Base-by-base conservation (phyloP, 176 grass and related monocot species). In the Canna indica region DNA sequence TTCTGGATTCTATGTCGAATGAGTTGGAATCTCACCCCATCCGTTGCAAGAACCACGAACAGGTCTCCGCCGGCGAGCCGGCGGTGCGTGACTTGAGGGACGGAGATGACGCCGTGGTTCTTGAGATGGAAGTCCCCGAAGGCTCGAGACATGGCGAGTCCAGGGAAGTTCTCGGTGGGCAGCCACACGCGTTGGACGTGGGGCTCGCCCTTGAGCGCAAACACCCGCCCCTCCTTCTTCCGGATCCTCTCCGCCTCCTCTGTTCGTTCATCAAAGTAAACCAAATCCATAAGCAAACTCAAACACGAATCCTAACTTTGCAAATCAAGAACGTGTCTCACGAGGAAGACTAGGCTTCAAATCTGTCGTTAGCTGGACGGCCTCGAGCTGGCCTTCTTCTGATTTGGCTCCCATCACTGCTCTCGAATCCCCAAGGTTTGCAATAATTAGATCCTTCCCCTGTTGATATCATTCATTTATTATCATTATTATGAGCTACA, bases 361-460 rank as follows among this genome's bases (percentile, higher is more conserved):
- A 73, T 99, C 95, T 14, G 71, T 78, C 30, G 95, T 99, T 16
- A 99, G 82, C 75, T 88, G 95, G 9, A 90, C 82, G 50, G 95
- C 95, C 70, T 75, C 72, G 4, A 90, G 75, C 66, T 68, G 73
- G 0, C 90, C n/a, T 0, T 86, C 20, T 4, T 78, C 83, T 3
- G 90, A 94, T 56, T 88, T 68, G 15, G 84, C 83, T 7, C 83
- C 95, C 0, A 94, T 75, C 31, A 99, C 77, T 50, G 95, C 95
- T 20, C 95, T 75, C 1, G 95, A 99, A 63, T 99, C 95, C 17
- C 95, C 95, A 42, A 94, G 54, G 81, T 99, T 99, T 14, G 95
- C 90, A 4, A 99, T 68, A 76, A 99, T 81, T 8, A 99, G 77
- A 78, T 99, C 95, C 42, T 33, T 82, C 0, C 95, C 95, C 81